Percentiles rank a stretch among this genome's conserved stretches.
Evolutionary conservation across 1,284 basidiomycete species (phyloP).

Genomic region (Ustilago cynodontis): DNA sequence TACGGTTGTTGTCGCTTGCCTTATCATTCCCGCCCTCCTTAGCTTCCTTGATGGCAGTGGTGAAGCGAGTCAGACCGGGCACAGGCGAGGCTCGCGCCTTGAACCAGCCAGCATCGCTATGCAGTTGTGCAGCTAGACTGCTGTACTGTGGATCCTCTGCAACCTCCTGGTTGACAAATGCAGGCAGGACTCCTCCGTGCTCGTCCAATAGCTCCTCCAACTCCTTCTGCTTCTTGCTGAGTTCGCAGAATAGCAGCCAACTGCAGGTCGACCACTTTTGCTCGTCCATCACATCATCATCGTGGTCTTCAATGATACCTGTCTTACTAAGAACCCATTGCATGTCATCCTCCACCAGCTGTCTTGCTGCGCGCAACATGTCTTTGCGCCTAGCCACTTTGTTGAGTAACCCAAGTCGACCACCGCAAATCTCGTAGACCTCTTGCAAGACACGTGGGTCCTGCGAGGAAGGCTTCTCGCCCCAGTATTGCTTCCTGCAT

Average conservation of each 20-base stretch:
- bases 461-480: slow-evolving; percentile 48
- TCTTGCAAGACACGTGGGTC: slow-evolving; percentile 52
- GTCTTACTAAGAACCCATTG: slow-evolving; percentile 66
- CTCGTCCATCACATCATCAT: slow-evolving; percentile 68
- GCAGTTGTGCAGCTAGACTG: slow-evolving; percentile 47
- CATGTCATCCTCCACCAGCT: slow-evolving; percentile 65
- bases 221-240: slow-evolving; percentile 57
- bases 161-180: slow-evolving; percentile 31
- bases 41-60: slow-evolving; percentile 1
- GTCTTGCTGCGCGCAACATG: slow-evolving; percentile 55
- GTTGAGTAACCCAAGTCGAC: slow-evolving; percentile 60
- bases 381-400: slow-evolving; percentile 57
- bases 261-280: slow-evolving; percentile 67
- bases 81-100: slow-evolving; percentile 39
- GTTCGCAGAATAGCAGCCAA: slow-evolving; percentile 63
- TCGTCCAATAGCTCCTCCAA: slow-evolving; percentile 53
- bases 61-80: slow-evolving; percentile 43
- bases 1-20: slow-evolving; percentile 7
- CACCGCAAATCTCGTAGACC: slow-evolving; percentile 63
- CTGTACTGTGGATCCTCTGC: slow-evolving; percentile 46
- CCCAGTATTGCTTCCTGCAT: slow-evolving; percentile 63
- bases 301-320: slow-evolving; percentile 66
- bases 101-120: slow-evolving; percentile 50
- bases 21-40: slow-evolving; percentile 1
- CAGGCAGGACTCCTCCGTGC: slow-evolving; percentile 35